Conservation (phyloP, 169 alveolate genomes). For the Cryptosporidium sp. region DNA sequence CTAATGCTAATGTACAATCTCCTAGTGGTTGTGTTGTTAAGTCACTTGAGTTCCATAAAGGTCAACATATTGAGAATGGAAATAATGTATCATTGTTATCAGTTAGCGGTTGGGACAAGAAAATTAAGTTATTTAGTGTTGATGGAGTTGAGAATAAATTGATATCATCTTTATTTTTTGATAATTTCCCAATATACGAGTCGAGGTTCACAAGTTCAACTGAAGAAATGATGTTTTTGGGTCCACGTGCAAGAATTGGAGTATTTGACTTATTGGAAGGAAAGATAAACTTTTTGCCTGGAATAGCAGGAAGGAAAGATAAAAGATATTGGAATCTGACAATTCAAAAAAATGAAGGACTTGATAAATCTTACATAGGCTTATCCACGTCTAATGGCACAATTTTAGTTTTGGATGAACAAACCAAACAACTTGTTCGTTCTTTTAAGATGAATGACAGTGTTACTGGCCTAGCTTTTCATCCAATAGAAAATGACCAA, state of each 20-base stretch:
- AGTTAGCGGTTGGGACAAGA: slow-evolving; percentile 74
- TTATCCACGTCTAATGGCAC: slow-evolving; percentile 53
- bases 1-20: slow-evolving; percentile 68
- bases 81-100: slow-evolving; percentile 21
- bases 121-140: slow-evolving; percentile 38
- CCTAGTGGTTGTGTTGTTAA: slow-evolving; percentile 60
- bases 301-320: slow-evolving; percentile 65
- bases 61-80: slow-evolving; percentile 24
- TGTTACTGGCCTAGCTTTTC: slow-evolving; percentile 55
- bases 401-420: slow-evolving; percentile 38
- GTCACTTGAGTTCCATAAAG: slow-evolving; percentile 67
- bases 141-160: slow-evolving; percentile 58
- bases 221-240: slow-evolving; percentile 51
- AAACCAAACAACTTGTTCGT: slow-evolving; percentile 63
- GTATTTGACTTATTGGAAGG: slow-evolving; percentile 54
- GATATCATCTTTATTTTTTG: slow-evolving; percentile 60
- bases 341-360: slow-evolving; percentile 34
- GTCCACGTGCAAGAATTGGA: slow-evolving; percentile 61
- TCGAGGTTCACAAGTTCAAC: slow-evolving; percentile 40
- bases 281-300: slow-evolving; percentile 57
- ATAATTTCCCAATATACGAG: slow-evolving; percentile 63
- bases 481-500: slow-evolving; percentile 34
- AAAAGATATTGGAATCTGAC: slow-evolving; percentile 67
- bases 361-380: slow-evolving; percentile 32
- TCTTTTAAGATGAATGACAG: slow-evolving; percentile 58